Evolutionary conservation across 2,329 filamentous ascomycete species (phyloP), one percentile per base, ranked within the genome.

Genomic region (Aspergillus sojae): DNA sequence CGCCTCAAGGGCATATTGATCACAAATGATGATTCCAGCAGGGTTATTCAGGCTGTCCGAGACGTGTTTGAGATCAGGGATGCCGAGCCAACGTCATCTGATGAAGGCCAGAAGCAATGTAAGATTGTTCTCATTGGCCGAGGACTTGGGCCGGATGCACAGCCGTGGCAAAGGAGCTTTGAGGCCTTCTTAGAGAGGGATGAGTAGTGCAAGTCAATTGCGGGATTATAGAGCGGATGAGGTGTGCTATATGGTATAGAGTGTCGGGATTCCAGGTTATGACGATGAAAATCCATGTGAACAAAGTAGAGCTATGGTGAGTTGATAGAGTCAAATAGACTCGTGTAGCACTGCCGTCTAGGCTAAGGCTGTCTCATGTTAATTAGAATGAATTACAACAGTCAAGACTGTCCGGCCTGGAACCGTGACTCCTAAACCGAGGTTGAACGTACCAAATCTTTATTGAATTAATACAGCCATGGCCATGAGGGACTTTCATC

Each of bases 61-160:
- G 94, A 97, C 71, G 86, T 98, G 19, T 99, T 98, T 76, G 95
- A 99, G 72, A 91, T 98, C 28, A 86, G 92, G 28, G 93, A 97
- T 68, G 69, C 72, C 16, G 70, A 75, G n/a, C 66, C 63, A 2
- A 59, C 66, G 9, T 61, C 68, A n/a, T 62, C 67, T 16, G 62
- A 64, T 10, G 67, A 70, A 23, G 73, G 41, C 14, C 63, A 75
- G 45, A 65, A 65, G 48, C 70, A 74, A 39, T 80, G 77, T 62
- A 83, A 82, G 70, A 74, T 84, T 65, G 81, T 83, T 14, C 70
- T 84, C 32, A 84, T 84, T 67, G 81, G 81, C 19, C 66, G 79
- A 58, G 79, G 80, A 4, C 67, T 83, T 43, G 78, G 78, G 56
- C 58, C 62, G 53, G 67, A 72, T 70, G 67, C 63, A 21, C 66